These are phyloP conservation scores for Phytophthora cajani DNA, from an alignment of 352 stramenopile genomes.

Conservation along the genomic window DNA sequence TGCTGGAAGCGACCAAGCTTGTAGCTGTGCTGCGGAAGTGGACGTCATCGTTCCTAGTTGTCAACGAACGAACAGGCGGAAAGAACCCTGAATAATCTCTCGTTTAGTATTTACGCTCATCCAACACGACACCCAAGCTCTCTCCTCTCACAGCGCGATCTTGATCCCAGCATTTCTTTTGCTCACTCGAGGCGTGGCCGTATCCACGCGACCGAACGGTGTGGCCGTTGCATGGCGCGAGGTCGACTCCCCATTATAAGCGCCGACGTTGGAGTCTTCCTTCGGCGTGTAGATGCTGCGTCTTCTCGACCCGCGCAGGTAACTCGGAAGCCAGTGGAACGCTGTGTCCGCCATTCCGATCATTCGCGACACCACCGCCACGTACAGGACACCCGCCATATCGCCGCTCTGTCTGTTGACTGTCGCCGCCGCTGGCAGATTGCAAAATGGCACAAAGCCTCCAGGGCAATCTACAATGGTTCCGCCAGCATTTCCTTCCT, in stretches of 20 bases:
- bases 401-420: not conserved
- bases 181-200: not conserved
- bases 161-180: constrained; percentile 5
- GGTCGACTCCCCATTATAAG: constrained; percentile 13
- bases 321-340: constrained; percentile 16
- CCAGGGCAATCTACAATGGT: not conserved
- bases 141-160: not conserved
- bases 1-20: constrained; percentile 57
- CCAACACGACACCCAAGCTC: not conserved
- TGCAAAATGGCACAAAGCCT: constrained; percentile 19
- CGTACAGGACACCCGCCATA: constrained; percentile 32
- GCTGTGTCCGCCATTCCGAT: constrained; percentile 16
- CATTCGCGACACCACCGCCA: constrained; percentile 30
- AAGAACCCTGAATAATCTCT: no score
- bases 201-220: not conserved
- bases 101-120: not conserved
- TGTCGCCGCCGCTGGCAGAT: constrained; percentile 10
- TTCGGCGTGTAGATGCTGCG: constrained; percentile 31
- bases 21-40: constrained; percentile 55
- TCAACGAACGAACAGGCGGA: not conserved
- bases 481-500: not conserved
- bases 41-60: constrained; percentile 18
- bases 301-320: constrained; percentile 12
- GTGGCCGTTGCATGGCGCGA: constrained; percentile 10
- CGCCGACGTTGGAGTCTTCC: constrained; percentile 9